phyloP scores from a whole-genome alignment of 1,284 basidiomycete species.

The Trametes hirsuta region DNA sequence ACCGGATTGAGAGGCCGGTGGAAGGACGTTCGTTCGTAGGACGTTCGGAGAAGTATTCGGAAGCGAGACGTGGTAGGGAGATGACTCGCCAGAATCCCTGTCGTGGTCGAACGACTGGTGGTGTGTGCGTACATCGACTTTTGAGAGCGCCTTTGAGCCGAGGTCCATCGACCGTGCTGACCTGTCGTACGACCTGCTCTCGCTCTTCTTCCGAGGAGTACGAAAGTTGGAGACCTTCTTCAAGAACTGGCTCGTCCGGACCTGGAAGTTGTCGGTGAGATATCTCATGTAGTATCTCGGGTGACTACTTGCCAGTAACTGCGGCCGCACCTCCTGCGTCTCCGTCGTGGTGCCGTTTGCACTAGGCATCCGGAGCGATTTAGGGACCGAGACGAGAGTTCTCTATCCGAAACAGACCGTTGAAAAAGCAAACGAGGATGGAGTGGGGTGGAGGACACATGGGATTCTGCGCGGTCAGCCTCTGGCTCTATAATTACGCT shows the following conservation, averaged over 20 bases:
- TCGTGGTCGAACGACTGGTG: conserved; percentile 23
- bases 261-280: conserved; percentile 20
- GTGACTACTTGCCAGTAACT: conserved; percentile 23
- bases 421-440: neutral
- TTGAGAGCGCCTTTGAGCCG: conserved; percentile 20
- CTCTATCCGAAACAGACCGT: neutral
- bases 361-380: conserved; percentile 12
- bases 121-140: conserved; percentile 21
- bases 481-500: too few relatives aligned
- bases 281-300: neutral
- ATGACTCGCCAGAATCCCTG: conserved; percentile 19
- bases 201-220: conserved; percentile 21
- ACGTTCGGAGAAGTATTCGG: conserved; percentile 2
- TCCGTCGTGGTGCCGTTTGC: conserved; percentile 15
- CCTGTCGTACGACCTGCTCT: conserved; percentile 19
- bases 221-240: conserved; percentile 32
- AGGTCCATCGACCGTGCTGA: conserved; percentile 30
- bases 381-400: neutral
- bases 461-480: neutral
- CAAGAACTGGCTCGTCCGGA: conserved; percentile 31
- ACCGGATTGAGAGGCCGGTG: conserved; percentile 66
- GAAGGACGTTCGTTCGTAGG: conserved; percentile 66
- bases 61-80: conserved; percentile 15
- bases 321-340: conserved; percentile 23
- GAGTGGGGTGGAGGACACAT: conserved; percentile 5